Evolutionary conservation across 768 basidiomycete species (phyloP).

Genomic region (Amanita pseudoporphyria): DNA sequence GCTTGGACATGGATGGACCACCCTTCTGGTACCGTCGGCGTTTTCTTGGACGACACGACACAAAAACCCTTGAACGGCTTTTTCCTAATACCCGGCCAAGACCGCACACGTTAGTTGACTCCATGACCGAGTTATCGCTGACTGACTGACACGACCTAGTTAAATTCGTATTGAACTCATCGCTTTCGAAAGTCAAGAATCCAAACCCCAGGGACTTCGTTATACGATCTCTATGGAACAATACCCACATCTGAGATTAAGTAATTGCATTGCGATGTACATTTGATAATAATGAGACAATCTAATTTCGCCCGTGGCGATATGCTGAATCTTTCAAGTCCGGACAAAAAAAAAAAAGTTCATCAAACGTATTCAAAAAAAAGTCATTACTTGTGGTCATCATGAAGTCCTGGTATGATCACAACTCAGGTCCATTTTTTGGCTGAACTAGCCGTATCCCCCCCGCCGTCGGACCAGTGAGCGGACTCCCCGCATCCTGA

Average conservation of each 20-base stretch:
- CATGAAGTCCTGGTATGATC: not conserved
- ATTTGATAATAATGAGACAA: no score
- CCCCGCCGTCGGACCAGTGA: constrained; percentile 10
- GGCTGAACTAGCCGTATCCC: constrained; percentile 33
- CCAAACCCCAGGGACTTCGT: constrained; percentile 37
- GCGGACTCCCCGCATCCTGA: constrained; percentile 16
- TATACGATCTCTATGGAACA: constrained; percentile 44
- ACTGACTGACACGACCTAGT: constrained; percentile 21
- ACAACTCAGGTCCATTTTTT: constrained; percentile 1
- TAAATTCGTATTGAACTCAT: constrained; percentile 27
- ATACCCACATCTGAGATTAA: constrained; percentile 27
- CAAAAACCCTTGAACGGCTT: constrained; percentile 39
- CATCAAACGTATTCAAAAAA: not conserved
- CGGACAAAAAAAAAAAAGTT: not conserved
- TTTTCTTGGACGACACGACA: constrained; percentile 36
- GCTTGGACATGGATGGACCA: constrained; percentile 55
- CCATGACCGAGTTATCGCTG: no score
- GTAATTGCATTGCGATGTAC: no score
- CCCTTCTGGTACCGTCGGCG: constrained; percentile 42
- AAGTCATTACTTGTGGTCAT: not conserved
- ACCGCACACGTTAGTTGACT: constrained; percentile 39
- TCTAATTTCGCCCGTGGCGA: no score
- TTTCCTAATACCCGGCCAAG: constrained; percentile 43
- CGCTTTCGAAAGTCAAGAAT: constrained; percentile 26
- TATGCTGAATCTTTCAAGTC: no score